These are phyloP conservation scores for Abrus precatorius DNA, from an alignment of 306 rosid genomes.

Conservation along the genomic window DNA sequence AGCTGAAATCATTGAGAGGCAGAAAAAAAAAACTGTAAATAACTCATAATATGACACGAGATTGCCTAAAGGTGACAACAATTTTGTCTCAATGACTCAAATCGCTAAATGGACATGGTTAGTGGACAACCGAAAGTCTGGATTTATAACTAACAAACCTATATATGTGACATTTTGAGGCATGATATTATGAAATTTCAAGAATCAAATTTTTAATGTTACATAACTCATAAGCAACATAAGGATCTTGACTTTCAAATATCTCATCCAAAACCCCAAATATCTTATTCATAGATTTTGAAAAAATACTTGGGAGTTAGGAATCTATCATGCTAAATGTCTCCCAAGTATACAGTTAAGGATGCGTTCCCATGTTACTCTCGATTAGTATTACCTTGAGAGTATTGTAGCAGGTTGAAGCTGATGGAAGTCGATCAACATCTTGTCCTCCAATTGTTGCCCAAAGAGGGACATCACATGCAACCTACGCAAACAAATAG, in stretches of 20 bases:
- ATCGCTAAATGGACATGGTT: constrained; percentile 13
- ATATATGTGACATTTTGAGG: constrained; percentile 23
- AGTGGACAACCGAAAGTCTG: constrained; percentile 23
- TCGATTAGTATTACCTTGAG: constrained; percentile 71
- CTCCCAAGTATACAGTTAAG: constrained; percentile 6
- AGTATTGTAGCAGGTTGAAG: constrained; percentile 97
- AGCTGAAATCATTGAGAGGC: constrained; percentile 66
- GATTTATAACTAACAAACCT: constrained; percentile 9
- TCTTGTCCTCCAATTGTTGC: constrained; percentile 94
- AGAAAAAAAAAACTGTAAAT: constrained; percentile 39
- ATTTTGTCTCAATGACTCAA: constrained; percentile 29
- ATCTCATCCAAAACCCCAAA: constrained; percentile 31
- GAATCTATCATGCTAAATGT: constrained; percentile 2
- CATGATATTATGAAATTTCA: constrained; percentile 34
- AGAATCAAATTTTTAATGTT: neutral
- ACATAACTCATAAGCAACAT: constrained; percentile 22
- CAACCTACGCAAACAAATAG: constrained; percentile 66
- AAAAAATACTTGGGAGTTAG: neutral
- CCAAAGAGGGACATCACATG: constrained; percentile 90
- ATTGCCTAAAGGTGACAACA: constrained; percentile 20
- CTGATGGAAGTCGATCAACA: constrained; percentile 98
- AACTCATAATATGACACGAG: constrained; percentile 34
- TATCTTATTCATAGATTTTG: neutral
- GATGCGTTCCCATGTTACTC: constrained; percentile 29
- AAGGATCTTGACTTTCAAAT: constrained; percentile 39